phyloP scores from a whole-genome alignment of 805 yeast species.

The Kregervanrija fluxuum region DNA sequence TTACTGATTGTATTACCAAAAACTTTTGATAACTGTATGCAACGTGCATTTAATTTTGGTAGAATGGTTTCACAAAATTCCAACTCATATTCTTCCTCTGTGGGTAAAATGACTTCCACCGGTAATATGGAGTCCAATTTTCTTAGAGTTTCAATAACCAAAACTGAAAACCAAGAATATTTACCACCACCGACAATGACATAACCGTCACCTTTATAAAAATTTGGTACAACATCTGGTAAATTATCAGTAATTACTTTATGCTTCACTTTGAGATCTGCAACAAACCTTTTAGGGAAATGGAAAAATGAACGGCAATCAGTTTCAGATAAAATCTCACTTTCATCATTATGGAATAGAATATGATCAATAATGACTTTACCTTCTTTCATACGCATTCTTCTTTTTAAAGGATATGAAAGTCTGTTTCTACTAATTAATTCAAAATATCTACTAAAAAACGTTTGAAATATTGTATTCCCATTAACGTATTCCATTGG shows the following conservation, averaged over 20 bases:
- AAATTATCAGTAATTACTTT: conserved; percentile 34
- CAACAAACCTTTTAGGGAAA: conserved; percentile 33
- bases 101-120: conserved; percentile 15
- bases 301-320: conserved; percentile 6
- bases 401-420: conserved; percentile 25
- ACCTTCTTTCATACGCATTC: conserved; percentile 19
- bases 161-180: conserved; percentile 34
- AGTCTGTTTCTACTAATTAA: conserved; percentile 23
- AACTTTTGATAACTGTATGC: conserved; percentile 32
- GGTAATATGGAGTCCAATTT: conserved; percentile 37
- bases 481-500: conserved; percentile 21
- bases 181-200: conserved; percentile 39
- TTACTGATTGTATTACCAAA: conserved; percentile 24
- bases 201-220: conserved; percentile 24
- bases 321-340: conserved; percentile 8
- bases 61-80: conserved; percentile 29
- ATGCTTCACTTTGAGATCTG: conserved; percentile 42
- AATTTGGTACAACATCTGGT: conserved; percentile 31
- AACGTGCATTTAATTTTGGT: conserved; percentile 35
- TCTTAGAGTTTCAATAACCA: conserved; percentile 34
- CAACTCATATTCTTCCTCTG: conserved; percentile 10
- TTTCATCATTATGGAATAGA: conserved; percentile 3
- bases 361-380: conserved; percentile 16
- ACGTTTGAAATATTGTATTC: conserved; percentile 22
- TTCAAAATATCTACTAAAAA: conserved; percentile 23